These are phyloP conservation scores for Trichoderma hamatum DNA, from an alignment of 2,329 filamentous ascomycete species.

Conservation along the genomic window DNA sequence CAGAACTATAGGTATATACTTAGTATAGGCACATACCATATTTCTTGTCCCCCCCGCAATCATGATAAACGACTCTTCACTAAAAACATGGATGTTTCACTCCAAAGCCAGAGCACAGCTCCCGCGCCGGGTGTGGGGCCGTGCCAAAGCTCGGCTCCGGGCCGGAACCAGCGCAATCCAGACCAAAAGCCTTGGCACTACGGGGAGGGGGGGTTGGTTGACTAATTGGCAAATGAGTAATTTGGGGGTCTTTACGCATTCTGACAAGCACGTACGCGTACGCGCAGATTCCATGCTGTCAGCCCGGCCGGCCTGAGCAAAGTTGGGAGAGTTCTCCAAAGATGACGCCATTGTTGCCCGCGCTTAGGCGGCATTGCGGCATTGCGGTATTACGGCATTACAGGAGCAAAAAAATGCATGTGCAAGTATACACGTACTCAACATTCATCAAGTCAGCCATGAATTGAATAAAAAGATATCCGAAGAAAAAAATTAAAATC, in stretches of 20 bases:
- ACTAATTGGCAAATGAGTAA: not conserved
- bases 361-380: no score
- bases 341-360: slow-evolving; percentile 1
- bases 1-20: not conserved
- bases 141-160: slow-evolving; percentile 5
- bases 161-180: not conserved
- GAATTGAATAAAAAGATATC: no score
- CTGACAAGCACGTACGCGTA: not conserved
- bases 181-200: not conserved
- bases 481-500: no score
- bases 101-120: not conserved
- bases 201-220: not conserved
- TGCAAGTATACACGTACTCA: not conserved
- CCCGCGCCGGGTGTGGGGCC: slow-evolving; percentile 15
- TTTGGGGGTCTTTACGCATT: not conserved
- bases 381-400: no score
- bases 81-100: not conserved
- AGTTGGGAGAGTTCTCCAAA: not conserved
- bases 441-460: not conserved
- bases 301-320: not conserved
- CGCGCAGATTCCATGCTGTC: not conserved
- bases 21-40: not conserved
- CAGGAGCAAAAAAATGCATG: not conserved
- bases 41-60: not conserved
- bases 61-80: not conserved